Percentiles rank a stretch among this genome's conserved stretches.
Evolutionary conservation across 2,329 filamentous ascomycete genomes (phyloP).

Genomic region (Xylaria sp.): DNA sequence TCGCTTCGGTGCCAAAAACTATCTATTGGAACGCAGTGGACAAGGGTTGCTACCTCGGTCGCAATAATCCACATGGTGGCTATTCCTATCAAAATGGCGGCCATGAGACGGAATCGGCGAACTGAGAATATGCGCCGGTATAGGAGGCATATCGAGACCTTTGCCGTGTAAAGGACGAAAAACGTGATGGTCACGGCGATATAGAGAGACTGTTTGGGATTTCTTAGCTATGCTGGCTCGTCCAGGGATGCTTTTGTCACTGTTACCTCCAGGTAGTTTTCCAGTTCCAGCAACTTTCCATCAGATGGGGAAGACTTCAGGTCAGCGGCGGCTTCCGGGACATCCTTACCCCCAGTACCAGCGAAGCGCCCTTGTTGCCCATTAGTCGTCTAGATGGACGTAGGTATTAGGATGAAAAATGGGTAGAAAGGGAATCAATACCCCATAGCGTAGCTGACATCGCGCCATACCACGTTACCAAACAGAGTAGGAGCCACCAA

Average conservation of each 20-base stretch:
- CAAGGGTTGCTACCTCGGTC: neutral
- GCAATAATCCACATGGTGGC: neutral
- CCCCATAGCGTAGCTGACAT: too few relatives aligned
- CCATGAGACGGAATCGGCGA: neutral
- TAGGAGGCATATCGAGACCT: neutral
- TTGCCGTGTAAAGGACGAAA: neutral
- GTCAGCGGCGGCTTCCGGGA: neutral
- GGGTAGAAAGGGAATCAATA: too few relatives aligned
- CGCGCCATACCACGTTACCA: too few relatives aligned
- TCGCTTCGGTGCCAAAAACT: neutral
- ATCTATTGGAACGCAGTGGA: neutral
- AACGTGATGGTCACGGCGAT: neutral
- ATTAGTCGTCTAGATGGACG: neutral
- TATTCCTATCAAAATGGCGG: neutral
- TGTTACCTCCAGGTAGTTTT: neutral
- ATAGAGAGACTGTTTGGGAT: neutral
- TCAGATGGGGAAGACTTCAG: neutral
- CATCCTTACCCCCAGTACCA: neutral
- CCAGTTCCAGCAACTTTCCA: neutral
- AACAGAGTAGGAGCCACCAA: neutral
- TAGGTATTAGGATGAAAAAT: too few relatives aligned
- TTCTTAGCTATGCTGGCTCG: too few relatives aligned
- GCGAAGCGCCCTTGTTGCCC: neutral
- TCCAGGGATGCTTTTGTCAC: too few relatives aligned
- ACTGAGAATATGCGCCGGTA: neutral